Percentiles rank a stretch among this genome's conserved stretches.
These are phyloP conservation scores for Candida boleticola DNA, from an alignment of 805 yeast genomes.

Conservation along the genomic window DNA sequence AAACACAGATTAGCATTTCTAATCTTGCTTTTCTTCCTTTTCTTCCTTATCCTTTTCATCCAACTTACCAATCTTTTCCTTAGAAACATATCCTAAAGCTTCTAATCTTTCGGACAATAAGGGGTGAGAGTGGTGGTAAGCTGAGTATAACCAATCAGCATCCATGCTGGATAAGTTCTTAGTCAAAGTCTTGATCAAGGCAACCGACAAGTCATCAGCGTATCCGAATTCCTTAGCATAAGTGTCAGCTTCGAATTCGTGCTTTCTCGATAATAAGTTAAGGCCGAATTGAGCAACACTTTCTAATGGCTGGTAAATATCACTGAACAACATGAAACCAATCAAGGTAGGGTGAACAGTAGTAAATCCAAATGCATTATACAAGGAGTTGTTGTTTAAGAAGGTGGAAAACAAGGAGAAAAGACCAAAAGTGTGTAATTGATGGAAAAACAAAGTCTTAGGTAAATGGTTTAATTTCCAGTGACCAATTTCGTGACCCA, in stretches of 20 bases:
- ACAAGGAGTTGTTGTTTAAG: constrained; percentile 75
- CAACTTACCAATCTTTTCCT: constrained; percentile 32
- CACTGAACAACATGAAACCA: constrained; percentile 79
- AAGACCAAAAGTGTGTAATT: constrained; percentile 59
- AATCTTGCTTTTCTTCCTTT: neutral
- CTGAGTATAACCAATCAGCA: constrained; percentile 86
- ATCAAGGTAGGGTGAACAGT: constrained; percentile 66
- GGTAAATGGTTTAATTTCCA: constrained; percentile 91
- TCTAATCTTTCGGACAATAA: constrained; percentile 82
- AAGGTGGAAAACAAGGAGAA: constrained; percentile 79
- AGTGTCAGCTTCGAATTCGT: constrained; percentile 91
- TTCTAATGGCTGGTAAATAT: constrained; percentile 75
- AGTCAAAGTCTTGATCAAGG: constrained; percentile 72
- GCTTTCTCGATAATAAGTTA: constrained; percentile 75
- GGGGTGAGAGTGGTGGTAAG: constrained; percentile 91
- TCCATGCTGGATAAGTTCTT: constrained; percentile 84
- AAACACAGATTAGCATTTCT: too few species aligned
- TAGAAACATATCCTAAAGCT: constrained; percentile 59
- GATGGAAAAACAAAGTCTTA: constrained; percentile 65
- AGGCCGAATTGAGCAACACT: constrained; percentile 61
- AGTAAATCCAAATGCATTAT: constrained; percentile 72
- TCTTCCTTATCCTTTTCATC: constrained; percentile 2
- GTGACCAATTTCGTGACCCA: constrained; percentile 99
- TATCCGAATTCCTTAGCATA: constrained; percentile 78
- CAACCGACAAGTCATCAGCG: constrained; percentile 60